Evolutionary conservation across 257 asterid species (phyloP), one percentile per base, ranked within the genome.

Genomic region (Misopates orontium): DNA sequence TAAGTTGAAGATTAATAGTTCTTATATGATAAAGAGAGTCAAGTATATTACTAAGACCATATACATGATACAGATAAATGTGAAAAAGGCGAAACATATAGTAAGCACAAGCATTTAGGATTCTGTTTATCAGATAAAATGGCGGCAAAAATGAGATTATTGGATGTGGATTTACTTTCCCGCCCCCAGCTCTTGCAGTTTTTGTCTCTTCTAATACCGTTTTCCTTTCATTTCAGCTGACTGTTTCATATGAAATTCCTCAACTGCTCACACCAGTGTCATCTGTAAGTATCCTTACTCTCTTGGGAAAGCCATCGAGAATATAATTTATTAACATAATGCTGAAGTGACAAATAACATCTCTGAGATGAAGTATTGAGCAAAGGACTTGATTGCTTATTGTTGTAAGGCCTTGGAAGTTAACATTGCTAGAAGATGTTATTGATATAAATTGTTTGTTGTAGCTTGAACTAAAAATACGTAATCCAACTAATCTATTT

Each of bases 231-330:
- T 79, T 64, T 81, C 95, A 90, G 99, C 90, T 93, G 18, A 90
- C 95, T 1, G 88, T 87, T 71, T 93, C 99, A n/a, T 90, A 87
- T 68, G 99, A 93, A 87, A 91, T 90, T 58, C 97, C 96, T 64
- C 91, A 76, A 76, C 77, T 90, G 71, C 82, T 93, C 81, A 66
- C 56, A 72, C 99, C 99, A 54, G 97, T 93, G 79, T 91, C 97
- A 68, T 83, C 99, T 40, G 99, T 90, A 78, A 82, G 97, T 72
- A 51, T 56, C 58, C 59, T 21, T 39, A 32, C 52, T 32, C 25
- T 45, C 14, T 14, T 21, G 19, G 59, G 28, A 13, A 41, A 28
- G 56, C 61, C 45, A 54, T 15, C 23, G 49, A 58, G 39, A 52
- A 65, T 23, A 24, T 15, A 55, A 44, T 16, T 21, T n/a, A 28